Conservation (phyloP, 2,329 filamentous ascomycete genomes). For the Teratosphaeria epicoccoides region DNA sequence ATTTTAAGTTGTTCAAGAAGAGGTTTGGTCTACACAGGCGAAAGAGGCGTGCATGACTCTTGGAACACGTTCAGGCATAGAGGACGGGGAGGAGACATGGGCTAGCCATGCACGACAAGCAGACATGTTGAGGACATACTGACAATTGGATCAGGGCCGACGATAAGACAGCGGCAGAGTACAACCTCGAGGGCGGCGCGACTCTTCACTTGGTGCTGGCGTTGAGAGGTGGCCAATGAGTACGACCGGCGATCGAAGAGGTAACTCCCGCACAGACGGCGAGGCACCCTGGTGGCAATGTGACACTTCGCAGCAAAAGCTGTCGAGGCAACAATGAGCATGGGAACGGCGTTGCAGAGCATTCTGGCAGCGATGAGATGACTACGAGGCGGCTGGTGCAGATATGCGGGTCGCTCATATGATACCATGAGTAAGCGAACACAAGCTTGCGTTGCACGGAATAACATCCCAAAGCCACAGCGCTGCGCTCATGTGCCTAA, state of each 20-base stretch:
- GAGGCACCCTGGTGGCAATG: background rate
- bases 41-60: background rate
- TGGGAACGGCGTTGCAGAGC: background rate
- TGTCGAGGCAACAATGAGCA: background rate
- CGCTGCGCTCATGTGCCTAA: background rate
- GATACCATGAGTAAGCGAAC: background rate
- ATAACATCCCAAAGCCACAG: too few relatives aligned
- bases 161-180: slow-evolving; percentile 85
- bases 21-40: too few relatives aligned
- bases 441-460: background rate
- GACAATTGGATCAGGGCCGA: slow-evolving; percentile 56
- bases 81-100: background rate
- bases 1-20: too few relatives aligned
- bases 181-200: slow-evolving; percentile 80
- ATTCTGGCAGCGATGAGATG: background rate
- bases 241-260: background rate
- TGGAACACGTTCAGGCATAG: too few relatives aligned
- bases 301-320: too few relatives aligned
- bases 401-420: background rate
- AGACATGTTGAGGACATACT: background rate
- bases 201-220: slow-evolving; percentile 94
- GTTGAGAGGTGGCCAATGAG: slow-evolving; percentile 61
- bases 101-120: background rate
- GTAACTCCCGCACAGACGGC: background rate
- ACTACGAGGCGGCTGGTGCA: background rate